Percentiles rank a stretch among this genome's conserved stretches.
Evolutionary conservation across 2,329 filamentous ascomycete species (phyloP).

Genomic region (Xylariaceae sp.): DNA sequence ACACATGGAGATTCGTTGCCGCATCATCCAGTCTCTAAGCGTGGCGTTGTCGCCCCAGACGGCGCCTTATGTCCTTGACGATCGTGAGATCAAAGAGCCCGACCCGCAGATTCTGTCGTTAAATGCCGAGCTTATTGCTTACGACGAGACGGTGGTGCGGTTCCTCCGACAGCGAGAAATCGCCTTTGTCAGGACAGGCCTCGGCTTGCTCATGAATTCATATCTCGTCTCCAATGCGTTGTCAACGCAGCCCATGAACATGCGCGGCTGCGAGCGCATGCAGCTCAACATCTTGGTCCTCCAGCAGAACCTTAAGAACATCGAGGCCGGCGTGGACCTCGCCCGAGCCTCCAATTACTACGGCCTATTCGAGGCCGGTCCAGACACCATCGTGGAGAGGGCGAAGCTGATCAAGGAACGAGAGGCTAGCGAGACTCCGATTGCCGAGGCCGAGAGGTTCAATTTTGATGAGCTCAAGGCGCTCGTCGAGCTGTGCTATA

Average conservation of each 20-base stretch:
- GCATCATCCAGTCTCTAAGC: conserved; percentile 73
- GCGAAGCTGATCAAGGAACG: conserved; percentile 45
- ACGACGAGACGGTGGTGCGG: conserved; percentile 73
- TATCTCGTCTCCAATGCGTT: conserved; percentile 69
- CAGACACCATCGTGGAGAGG: conserved; percentile 58
- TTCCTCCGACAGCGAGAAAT: conserved; percentile 69
- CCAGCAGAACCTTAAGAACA: conserved; percentile 93
- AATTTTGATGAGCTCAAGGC: conserved; percentile 62
- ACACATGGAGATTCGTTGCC: conserved; percentile 82
- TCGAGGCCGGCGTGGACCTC: conserved; percentile 66
- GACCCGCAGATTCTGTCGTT: conserved; percentile 76
- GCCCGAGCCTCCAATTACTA: conserved; percentile 62
- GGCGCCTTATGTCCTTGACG: conserved; percentile 56
- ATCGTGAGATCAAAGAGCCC: conserved; percentile 70
- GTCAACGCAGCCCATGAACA: conserved; percentile 77
- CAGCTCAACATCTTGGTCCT: conserved; percentile 90
- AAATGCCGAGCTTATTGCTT: conserved; percentile 77
- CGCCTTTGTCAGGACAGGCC: conserved; percentile 68
- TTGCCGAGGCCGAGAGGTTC: conserved; percentile 42
- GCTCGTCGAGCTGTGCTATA: conserved; percentile 62
- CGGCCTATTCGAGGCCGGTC: conserved; percentile 59
- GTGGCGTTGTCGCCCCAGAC: conserved; percentile 55
- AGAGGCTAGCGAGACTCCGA: conserved; percentile 30
- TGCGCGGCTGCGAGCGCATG: conserved; percentile 76
- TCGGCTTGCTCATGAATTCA: conserved; percentile 72